Percentiles rank a stretch among this genome's conserved stretches.
phyloP scores from a whole-genome alignment of 257 asterid species.

The Lavandula angustifolia region DNA sequence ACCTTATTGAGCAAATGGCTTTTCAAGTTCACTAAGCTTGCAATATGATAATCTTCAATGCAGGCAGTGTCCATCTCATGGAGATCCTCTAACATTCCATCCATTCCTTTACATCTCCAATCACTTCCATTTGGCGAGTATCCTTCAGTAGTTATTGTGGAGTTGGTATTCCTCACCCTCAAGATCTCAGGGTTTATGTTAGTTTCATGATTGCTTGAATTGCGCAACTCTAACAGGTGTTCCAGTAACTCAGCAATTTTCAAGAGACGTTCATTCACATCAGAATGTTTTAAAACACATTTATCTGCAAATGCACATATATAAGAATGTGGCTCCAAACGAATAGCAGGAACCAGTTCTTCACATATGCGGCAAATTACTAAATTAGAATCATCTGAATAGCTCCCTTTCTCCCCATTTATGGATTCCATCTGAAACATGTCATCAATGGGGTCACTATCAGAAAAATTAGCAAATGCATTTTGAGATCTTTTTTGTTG shows the following conservation, averaged over 20 bases:
- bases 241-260: slow-evolving; percentile 83
- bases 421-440: slow-evolving; percentile 43
- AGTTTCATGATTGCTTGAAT: slow-evolving; percentile 50
- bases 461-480: slow-evolving; percentile 33
- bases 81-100: slow-evolving; percentile 95
- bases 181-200: slow-evolving; percentile 56
- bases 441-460: slow-evolving; percentile 39
- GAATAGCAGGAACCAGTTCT: slow-evolving; percentile 74
- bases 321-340: slow-evolving; percentile 92
- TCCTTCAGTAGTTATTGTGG: slow-evolving; percentile 51
- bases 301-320: slow-evolving; percentile 95
- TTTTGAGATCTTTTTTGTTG: slow-evolving; percentile 40
- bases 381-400: slow-evolving; percentile 56
- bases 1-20: slow-evolving; percentile 68
- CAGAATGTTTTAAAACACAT: slow-evolving; percentile 66
- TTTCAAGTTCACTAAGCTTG: slow-evolving; percentile 60
- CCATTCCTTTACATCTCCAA: slow-evolving; percentile 78
- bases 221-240: slow-evolving; percentile 69
- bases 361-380: slow-evolving; percentile 96
- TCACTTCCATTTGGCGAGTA: slow-evolving; percentile 73
- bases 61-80: slow-evolving; percentile 98
- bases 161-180: slow-evolving; percentile 46
- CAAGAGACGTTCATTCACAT: slow-evolving; percentile 80
- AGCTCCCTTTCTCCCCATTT: slow-evolving; percentile 51
- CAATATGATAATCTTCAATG: slow-evolving; percentile 74